These are phyloP conservation scores for Saturnispora quitensis DNA, from an alignment of 805 yeast species.

Conservation along the genomic window DNA sequence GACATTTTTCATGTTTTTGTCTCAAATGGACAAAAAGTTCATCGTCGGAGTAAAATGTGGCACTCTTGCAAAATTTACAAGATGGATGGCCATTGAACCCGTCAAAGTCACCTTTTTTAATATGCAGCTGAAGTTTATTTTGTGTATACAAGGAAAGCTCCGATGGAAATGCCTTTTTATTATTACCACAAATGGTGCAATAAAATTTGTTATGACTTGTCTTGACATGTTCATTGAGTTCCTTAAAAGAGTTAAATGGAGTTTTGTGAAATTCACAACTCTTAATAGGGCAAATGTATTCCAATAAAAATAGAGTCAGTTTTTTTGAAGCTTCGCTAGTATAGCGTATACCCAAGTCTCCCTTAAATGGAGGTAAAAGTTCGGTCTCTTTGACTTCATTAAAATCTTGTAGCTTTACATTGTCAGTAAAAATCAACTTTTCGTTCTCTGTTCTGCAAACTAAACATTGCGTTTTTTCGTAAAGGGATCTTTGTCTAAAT, in stretches of 20 bases:
- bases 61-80: slow-evolving; percentile 71
- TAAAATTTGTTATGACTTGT: slow-evolving; percentile 51
- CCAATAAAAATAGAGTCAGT: slow-evolving; percentile 43
- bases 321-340: slow-evolving; percentile 41
- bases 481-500: slow-evolving; percentile 73
- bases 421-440: slow-evolving; percentile 48
- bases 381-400: slow-evolving; percentile 8
- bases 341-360: slow-evolving; percentile 48
- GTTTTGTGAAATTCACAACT: slow-evolving; percentile 14
- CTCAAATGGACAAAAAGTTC: slow-evolving; percentile 77
- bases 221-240: slow-evolving; percentile 56
- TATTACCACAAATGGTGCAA: slow-evolving; percentile 71
- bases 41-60: slow-evolving; percentile 78
- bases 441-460: slow-evolving; percentile 73
- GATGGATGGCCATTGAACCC: slow-evolving; percentile 87
- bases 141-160: slow-evolving; percentile 59
- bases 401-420: slow-evolving; percentile 32
- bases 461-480: slow-evolving; percentile 64
- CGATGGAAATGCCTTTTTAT: slow-evolving; percentile 65
- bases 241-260: slow-evolving; percentile 41
- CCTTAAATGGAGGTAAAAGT: slow-evolving; percentile 21
- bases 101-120: slow-evolving; percentile 57
- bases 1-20: slow-evolving; percentile 80
- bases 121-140: slow-evolving; percentile 61
- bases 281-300: slow-evolving; percentile 44